These are phyloP conservation scores for Cercospora berteroae DNA, from an alignment of 2,329 filamentous ascomycete species.

Conservation along the genomic window DNA sequence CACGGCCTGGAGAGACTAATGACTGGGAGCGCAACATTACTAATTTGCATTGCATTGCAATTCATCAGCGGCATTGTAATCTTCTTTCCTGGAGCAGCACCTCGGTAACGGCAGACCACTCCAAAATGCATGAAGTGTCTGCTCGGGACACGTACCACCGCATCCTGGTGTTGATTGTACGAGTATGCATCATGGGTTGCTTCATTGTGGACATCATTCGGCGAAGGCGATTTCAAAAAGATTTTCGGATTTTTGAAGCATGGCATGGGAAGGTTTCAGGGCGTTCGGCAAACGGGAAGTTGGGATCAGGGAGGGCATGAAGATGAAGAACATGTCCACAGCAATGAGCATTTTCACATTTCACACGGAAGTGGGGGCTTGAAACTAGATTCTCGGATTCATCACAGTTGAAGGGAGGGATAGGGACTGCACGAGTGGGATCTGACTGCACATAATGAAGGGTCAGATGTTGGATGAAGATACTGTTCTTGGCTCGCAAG, in stretches of 20 bases:
- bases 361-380: background rate
- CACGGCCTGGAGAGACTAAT: slow-evolving; percentile 14
- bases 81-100: background rate
- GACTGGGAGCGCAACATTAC: background rate
- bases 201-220: background rate
- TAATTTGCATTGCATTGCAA: background rate
- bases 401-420: background rate
- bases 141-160: background rate
- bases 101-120: background rate
- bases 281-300: background rate
- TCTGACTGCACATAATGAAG: background rate
- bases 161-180: background rate
- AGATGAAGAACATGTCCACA: background rate
- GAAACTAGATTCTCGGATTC: background rate
- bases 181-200: background rate
- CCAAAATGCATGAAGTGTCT: background rate
- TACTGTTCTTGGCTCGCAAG: background rate
- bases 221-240: background rate
- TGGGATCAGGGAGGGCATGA: background rate
- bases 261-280: background rate
- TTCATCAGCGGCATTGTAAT: background rate
- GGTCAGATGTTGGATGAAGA: background rate
- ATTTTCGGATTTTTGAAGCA: background rate
- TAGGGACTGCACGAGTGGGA: background rate
- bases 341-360: slow-evolving; percentile 1